Base-by-base conservation (phyloP, 352 stramenopile genomes). In the Globisporangium paroecandrum region DNA sequence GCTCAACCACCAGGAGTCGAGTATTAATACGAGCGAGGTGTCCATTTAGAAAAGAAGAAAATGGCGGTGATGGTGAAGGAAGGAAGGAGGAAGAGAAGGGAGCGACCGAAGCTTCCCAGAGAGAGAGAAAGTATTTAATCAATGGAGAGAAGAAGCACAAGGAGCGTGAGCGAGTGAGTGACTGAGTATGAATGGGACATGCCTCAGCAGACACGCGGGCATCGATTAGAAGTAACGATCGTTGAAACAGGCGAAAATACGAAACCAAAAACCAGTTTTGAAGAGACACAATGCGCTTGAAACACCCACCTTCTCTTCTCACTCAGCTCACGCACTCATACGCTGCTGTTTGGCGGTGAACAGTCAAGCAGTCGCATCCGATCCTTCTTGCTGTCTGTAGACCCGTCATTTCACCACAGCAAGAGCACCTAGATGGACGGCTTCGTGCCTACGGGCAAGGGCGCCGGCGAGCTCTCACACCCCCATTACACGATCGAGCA, bases 341-440 rank as follows among this genome's bases (percentile, higher is more conserved):
- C 13, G 13, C 15, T 49, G 41, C 20, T 49, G 10, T n/a, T 20
- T 20, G 15, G 13, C 15, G 15, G 13, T 49, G 41, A 49, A 49
- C 41, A 49, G 25, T 2, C 6, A 13, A 9, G 22, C n/a, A 57
- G 24, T 6, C 32, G 32, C 36, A 32, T 65, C 46, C 32, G 63
- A 24, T 41, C 64, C 24, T 15, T 61, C 38, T 51, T 27, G 61
- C 20, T 32, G 32, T 51, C 43, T 51, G 43, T 7, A 51, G 43
- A 5, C 2, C 43, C 18, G 15, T 51, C 43, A 51, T 4, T 8
- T 18, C 15, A 51, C 7, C 15, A 41, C 24, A 27, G 43, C 59
- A 58, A 57, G 47, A 58, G 20, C n/a, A 62, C 32, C n/a, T 46
- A 55, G n/a, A 81, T 83, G 72, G 70, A 80, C 55, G 72, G 68